Evolutionary conservation across 768 basidiomycete genomes (phyloP).

Genomic region (Lentinula boryana): DNA sequence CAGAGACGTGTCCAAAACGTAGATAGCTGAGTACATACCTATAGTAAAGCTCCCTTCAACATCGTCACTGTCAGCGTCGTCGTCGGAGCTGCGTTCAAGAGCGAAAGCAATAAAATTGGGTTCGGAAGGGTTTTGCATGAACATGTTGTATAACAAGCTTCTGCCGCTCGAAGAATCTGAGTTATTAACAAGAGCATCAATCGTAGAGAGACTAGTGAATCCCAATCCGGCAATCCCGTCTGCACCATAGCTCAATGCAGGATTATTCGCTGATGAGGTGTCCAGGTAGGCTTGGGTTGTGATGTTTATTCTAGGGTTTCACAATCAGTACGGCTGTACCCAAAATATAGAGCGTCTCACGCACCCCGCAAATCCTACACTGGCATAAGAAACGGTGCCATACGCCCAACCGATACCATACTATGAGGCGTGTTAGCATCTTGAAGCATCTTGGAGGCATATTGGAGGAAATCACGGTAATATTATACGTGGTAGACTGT

Average conservation of each 20-base stretch:
- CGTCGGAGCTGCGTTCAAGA: conserved; percentile 53
- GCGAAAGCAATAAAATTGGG: conserved; percentile 82
- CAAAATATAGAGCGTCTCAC: not conserved
- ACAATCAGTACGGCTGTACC: not conserved
- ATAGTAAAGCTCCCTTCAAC: conserved; percentile 69
- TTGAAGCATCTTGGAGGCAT: conserved; percentile 4
- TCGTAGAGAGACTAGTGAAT: conserved; percentile 68
- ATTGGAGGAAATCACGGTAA: conserved; percentile 43
- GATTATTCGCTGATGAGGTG: conserved; percentile 58
- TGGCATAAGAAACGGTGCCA: conserved; percentile 57
- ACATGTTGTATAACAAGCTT: conserved; percentile 71
- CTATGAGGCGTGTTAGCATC: conserved; percentile 26
- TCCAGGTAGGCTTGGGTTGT: conserved; percentile 70
- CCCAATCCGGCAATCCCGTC: conserved; percentile 72
- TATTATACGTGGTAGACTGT: conserved; percentile 46
- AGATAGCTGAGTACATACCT: conserved; percentile 33
- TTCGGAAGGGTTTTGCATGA: conserved; percentile 57
- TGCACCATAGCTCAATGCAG: conserved; percentile 67
- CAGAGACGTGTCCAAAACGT: not conserved
- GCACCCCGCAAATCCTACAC: conserved; percentile 68
- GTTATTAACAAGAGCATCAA: conserved; percentile 56
- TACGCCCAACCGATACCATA: conserved; percentile 80
- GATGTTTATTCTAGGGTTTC: conserved; percentile 46
- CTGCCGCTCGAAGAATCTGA: conserved; percentile 58
- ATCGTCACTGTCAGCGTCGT: conserved; percentile 46